These are phyloP conservation scores for Evansstolkia leycettana DNA, from an alignment of 495 filamentous ascomycete genomes.

Conservation along the genomic window DNA sequence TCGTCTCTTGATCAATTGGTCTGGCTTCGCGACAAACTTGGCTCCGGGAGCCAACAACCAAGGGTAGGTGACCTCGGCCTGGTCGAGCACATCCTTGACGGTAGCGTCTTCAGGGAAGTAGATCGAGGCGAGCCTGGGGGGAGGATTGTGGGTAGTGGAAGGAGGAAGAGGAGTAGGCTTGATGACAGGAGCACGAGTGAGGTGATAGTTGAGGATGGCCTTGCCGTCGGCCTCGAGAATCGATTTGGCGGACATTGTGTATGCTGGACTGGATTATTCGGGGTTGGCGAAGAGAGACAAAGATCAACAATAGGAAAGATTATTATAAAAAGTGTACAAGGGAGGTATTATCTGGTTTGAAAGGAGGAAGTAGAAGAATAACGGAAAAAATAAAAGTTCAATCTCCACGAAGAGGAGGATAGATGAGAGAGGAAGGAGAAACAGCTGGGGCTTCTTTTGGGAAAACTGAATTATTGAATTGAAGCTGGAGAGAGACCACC, in stretches of 20 bases:
- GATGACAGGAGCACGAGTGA: slow-evolving; percentile 94
- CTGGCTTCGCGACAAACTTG: slow-evolving; percentile 97
- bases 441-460: slow-evolving; percentile 1
- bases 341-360: background rate
- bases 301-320: background rate
- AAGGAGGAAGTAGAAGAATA: background rate
- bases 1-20: slow-evolving; percentile 98
- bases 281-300: too few relatives aligned
- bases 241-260: slow-evolving; percentile 91
- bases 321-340: background rate
- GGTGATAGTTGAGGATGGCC: slow-evolving; percentile 99
- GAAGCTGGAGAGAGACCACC: slow-evolving; percentile 3
- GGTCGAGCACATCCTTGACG: slow-evolving; percentile 77
- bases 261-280: slow-evolving; percentile 5
- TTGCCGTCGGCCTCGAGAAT: slow-evolving; percentile 99
- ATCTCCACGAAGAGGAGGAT: slow-evolving; percentile 2
- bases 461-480: slow-evolving; percentile 4
- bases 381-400: slow-evolving; percentile 5
- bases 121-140: slow-evolving; percentile 80
- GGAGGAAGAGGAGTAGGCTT: slow-evolving; percentile 89
- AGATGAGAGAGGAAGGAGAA: slow-evolving; percentile 7
- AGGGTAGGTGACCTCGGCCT: slow-evolving; percentile 89
- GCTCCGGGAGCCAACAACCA: slow-evolving; percentile 74
- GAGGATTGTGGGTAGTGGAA: slow-evolving; percentile 79
- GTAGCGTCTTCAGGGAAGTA: slow-evolving; percentile 83